Conservation (phyloP, 1,139 yeast species). For the Protomyces pachydermus region DNA sequence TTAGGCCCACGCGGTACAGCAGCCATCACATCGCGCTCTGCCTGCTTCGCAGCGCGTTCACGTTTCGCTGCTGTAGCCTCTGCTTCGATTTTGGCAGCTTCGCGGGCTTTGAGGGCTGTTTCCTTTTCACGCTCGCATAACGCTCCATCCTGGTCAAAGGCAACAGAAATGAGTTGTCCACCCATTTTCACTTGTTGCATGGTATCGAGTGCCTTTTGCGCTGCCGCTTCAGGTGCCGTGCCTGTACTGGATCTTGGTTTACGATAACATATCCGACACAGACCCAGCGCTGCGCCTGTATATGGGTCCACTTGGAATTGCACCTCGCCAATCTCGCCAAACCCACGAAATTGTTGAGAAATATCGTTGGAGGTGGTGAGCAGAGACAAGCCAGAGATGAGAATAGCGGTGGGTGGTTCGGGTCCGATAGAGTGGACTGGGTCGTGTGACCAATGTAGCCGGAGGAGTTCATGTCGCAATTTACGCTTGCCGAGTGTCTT, state of each 20-base stretch:
- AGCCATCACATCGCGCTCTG: not conserved
- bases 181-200: slow-evolving; percentile 41
- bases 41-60: not conserved
- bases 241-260: slow-evolving; percentile 47
- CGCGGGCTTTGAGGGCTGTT: slow-evolving; percentile 31
- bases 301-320: slow-evolving; percentile 64
- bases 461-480: slow-evolving; percentile 11
- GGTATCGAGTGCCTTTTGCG: slow-evolving; percentile 43
- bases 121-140: slow-evolving; percentile 35
- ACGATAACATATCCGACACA: slow-evolving; percentile 60
- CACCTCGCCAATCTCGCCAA: slow-evolving; percentile 57
- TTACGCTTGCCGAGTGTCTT: slow-evolving; percentile 7
- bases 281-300: slow-evolving; percentile 75
- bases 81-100: slow-evolving; percentile 32
- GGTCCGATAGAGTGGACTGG: slow-evolving; percentile 64
- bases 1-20: not conserved
- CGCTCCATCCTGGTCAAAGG: slow-evolving; percentile 40
- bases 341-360: slow-evolving; percentile 53
- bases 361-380: slow-evolving; percentile 48
- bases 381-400: slow-evolving; percentile 60
- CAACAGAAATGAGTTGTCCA: slow-evolving; percentile 37
- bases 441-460: slow-evolving; percentile 42
- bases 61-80: slow-evolving; percentile 16
- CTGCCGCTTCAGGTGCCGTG: slow-evolving; percentile 38
- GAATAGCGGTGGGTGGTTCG: slow-evolving; percentile 64